Conservation (phyloP, 2,329 filamentous ascomycete genomes). For the Botrytis byssoidea region DNA sequence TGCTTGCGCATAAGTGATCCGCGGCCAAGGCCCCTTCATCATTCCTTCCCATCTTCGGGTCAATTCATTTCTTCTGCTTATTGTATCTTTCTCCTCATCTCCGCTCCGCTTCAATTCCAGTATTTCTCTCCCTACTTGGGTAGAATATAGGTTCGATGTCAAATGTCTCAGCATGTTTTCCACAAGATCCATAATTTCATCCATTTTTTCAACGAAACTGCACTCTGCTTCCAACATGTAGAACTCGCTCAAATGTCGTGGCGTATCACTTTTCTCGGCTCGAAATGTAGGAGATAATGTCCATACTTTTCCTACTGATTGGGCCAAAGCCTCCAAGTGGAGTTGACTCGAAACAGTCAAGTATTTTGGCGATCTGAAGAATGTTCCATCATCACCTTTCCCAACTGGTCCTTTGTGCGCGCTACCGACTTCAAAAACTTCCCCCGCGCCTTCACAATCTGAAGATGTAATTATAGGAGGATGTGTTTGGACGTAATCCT, state of each 20-base stretch:
- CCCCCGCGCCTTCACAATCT: slow-evolving; percentile 93
- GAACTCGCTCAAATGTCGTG: slow-evolving; percentile 92
- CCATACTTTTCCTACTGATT: slow-evolving; percentile 89
- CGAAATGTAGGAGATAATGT: slow-evolving; percentile 90
- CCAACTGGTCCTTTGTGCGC: slow-evolving; percentile 26
- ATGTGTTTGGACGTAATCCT: slow-evolving; percentile 78
- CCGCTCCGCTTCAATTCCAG: slow-evolving; percentile 21
- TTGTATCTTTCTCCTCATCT: slow-evolving; percentile 17
- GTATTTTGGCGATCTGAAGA: slow-evolving; percentile 88
- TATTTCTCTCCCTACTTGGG: slow-evolving; percentile 54
- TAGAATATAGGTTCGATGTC: slow-evolving; percentile 44
- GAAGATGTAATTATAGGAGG: slow-evolving; percentile 94
- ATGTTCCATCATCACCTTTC: slow-evolving; percentile 50
- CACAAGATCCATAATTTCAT: slow-evolving; percentile 72
- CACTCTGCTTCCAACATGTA: slow-evolving; percentile 97
- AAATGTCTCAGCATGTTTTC: slow-evolving; percentile 71
- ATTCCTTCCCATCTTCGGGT: slow-evolving; percentile 71
- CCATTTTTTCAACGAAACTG: slow-evolving; percentile 70
- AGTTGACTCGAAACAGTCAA: slow-evolving; percentile 93
- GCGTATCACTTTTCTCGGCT: slow-evolving; percentile 89
- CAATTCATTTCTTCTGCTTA: slow-evolving; percentile 45
- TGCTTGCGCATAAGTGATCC: slow-evolving; percentile 79
- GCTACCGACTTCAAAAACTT: slow-evolving; percentile 72
- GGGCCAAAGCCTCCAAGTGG: slow-evolving; percentile 87
- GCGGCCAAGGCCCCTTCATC: slow-evolving; percentile 62